These are phyloP conservation scores for Syzygium syzygioides DNA, from an alignment of 441 rosid genomes.

Conservation along the genomic window DNA sequence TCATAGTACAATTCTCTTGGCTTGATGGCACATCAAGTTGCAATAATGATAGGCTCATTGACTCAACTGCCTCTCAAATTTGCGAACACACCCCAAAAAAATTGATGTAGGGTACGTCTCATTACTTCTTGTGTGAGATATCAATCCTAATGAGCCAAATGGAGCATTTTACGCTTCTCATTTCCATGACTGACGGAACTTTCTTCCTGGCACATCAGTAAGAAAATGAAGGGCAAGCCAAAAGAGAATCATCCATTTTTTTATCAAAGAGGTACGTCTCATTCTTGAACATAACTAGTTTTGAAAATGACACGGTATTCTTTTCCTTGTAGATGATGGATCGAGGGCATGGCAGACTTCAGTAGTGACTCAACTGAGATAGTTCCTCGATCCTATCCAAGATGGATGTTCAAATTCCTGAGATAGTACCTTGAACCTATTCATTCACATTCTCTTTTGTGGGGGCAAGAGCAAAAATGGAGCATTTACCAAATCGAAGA, in stretches of 20 bases:
- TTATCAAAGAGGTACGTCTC: background rate
- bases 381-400: rapidly evolving
- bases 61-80: no score
- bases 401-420: background rate
- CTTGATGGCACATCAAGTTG: no score
- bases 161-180: background rate
- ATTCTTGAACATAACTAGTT: background rate
- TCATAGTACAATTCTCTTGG: no score
- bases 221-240: no score
- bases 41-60: no score
- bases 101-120: no score
- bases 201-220: no score
- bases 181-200: background rate
- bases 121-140: no score
- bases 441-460: no score
- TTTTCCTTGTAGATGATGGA: no score
- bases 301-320: background rate
- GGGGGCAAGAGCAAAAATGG: background rate
- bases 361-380: background rate
- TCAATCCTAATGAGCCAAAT: background rate
- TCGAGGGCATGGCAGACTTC: background rate
- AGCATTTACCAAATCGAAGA: background rate
- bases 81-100: no score
- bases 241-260: background rate
- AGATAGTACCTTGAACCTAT: no score